Conservation (phyloP, 257 asterid species). For the Fraxinus anomala region DNA sequence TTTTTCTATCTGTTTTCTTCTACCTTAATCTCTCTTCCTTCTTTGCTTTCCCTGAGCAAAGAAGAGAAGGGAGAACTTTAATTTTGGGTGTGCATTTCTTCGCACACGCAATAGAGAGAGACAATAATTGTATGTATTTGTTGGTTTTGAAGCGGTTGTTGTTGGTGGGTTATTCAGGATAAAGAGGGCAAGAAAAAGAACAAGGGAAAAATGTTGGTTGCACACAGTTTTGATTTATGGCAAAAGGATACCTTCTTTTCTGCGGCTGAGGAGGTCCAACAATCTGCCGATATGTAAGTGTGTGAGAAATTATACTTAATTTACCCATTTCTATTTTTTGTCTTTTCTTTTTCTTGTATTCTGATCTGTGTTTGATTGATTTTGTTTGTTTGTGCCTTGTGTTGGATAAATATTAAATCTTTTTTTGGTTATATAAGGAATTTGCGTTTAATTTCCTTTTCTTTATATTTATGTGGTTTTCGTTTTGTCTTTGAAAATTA, state of each 20-base stretch:
- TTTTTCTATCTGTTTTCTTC: conserved; percentile 29
- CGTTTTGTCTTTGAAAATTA: conserved; percentile 15
- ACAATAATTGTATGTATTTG: background rate
- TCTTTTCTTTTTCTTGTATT: background rate
- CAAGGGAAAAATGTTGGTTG: conserved; percentile 66
- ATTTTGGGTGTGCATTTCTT: conserved; percentile 15
- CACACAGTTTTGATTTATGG: conserved; percentile 85
- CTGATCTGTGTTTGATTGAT: conserved; percentile 35
- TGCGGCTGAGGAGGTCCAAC: conserved; percentile 96
- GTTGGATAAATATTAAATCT: conserved; percentile 17
- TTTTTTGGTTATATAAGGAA: conserved; percentile 13
- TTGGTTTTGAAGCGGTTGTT: conserved; percentile 24
- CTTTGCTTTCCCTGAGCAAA: conserved; percentile 50
- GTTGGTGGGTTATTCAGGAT: conserved; percentile 24
- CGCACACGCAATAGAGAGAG: conserved; percentile 11
- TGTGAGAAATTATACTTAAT: conserved; percentile 7
- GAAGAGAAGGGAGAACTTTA: conserved; percentile 45
- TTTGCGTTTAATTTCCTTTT: background rate
- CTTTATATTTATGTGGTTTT: conserved; percentile 10
- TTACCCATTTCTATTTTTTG: background rate
- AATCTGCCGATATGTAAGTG: conserved; percentile 78
- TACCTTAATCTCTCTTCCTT: conserved; percentile 49
- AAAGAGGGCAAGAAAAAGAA: conserved; percentile 16
- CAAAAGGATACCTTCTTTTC: conserved; percentile 82
- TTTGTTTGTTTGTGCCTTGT: conserved; percentile 11